A percentile compares a stretch with the other conserved stretches of the same genome.
Evolutionary conservation across 129 eudicot species (phyloP).

Genomic region (Pseudognaphalium luteoalbum): DNA sequence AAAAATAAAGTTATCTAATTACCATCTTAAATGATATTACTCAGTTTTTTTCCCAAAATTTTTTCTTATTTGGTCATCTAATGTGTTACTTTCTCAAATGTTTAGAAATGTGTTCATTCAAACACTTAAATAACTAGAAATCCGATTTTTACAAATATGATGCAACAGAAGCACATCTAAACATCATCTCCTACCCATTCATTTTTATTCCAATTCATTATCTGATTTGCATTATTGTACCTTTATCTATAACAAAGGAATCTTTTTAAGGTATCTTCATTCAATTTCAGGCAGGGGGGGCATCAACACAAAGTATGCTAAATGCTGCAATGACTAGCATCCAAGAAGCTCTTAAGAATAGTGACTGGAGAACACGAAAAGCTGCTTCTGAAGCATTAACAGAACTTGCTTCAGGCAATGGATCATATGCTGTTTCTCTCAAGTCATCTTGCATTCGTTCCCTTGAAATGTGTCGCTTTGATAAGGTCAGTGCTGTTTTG

Average conservation of each 20-base stretch:
- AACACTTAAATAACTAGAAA: background rate
- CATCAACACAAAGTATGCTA: constrained; percentile 55
- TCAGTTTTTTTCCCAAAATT: background rate
- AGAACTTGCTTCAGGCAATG: constrained; percentile 73
- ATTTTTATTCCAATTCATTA: background rate
- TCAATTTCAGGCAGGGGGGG: constrained; percentile 79
- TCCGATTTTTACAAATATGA: background rate
- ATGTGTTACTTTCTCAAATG: background rate
- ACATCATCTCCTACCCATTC: background rate
- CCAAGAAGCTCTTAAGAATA: constrained; percentile 78
- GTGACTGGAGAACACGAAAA: constrained; percentile 87
- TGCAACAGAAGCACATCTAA: background rate
- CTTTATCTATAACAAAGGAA: background rate
- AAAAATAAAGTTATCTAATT: background rate
- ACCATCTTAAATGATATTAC: background rate
- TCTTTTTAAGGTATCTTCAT: background rate
- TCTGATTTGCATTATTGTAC: background rate
- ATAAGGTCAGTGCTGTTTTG: constrained; percentile 55
- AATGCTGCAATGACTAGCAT: constrained; percentile 74
- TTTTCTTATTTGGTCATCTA: background rate
- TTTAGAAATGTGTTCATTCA: background rate
- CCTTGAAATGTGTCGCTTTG: constrained; percentile 92
- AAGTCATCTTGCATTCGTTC: constrained; percentile 70
- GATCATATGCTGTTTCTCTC: constrained; percentile 48
- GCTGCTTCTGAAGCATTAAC: constrained; percentile 78